phyloP scores from a whole-genome alignment of 352 stramenopile genomes.

The Phytopythium oedochilum region DNA sequence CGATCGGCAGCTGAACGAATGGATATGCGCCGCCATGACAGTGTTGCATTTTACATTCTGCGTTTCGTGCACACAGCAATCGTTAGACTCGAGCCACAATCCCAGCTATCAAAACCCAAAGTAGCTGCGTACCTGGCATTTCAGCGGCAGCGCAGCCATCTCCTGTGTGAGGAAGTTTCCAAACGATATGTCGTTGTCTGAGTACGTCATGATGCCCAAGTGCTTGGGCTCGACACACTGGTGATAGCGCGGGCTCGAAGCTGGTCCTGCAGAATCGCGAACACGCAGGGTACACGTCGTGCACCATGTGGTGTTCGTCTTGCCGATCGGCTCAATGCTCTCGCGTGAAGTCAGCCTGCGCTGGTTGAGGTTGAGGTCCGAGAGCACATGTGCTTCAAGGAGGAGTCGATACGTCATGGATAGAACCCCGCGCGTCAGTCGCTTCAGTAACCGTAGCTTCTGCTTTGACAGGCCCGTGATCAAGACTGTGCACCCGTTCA shows the following conservation, averaged over 20 bases:
- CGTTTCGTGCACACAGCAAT: background rate
- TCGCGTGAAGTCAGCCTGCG: constrained; percentile 17
- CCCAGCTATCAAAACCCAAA: background rate
- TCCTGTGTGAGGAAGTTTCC: constrained; percentile 77
- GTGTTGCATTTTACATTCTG: constrained; percentile 79
- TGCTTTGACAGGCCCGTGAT: constrained; percentile 87
- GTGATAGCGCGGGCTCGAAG: constrained; percentile 47
- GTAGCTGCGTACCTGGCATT: constrained; percentile 61
- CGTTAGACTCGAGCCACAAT: constrained; percentile 2
- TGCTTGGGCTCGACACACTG: constrained; percentile 72
- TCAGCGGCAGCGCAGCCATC: constrained; percentile 56
- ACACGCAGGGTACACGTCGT: constrained; percentile 70
- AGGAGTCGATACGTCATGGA: constrained; percentile 95
- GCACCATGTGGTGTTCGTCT: constrained; percentile 53
- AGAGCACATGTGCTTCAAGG: constrained; percentile 93
- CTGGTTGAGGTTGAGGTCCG: constrained; percentile 75
- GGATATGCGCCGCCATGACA: constrained; percentile 79
- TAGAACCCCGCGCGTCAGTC: constrained; percentile 87
- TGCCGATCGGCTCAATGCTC: constrained; percentile 11
- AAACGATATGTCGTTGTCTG: constrained; percentile 72
- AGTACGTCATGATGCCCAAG: constrained; percentile 56
- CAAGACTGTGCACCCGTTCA: constrained; percentile 93
- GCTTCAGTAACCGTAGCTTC: constrained; percentile 92
- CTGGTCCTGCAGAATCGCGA: constrained; percentile 27
- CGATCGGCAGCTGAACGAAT: constrained; percentile 69